A percentile compares a stretch with the other conserved stretches of the same genome.
phyloP scores from a whole-genome alignment of 805 yeast genomes.

The Candida lessepsii region DNA sequence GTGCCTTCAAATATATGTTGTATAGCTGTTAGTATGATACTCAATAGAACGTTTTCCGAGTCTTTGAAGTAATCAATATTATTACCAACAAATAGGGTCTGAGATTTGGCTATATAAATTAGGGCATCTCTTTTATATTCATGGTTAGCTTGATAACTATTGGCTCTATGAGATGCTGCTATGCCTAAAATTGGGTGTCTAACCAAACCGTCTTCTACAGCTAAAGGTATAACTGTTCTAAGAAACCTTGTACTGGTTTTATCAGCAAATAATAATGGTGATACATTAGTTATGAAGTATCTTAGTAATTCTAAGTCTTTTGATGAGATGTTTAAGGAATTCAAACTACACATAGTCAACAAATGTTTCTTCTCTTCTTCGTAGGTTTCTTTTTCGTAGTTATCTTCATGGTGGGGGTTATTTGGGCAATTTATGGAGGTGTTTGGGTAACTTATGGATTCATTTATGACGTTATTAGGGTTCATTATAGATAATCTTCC shows the following conservation, averaged over 20 bases:
- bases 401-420: no score
- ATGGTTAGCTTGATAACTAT: conserved; percentile 1
- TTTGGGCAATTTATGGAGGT: no score
- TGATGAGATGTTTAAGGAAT: conserved; percentile 8
- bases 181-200: conserved; percentile 25
- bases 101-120: conserved; percentile 16
- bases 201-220: conserved; percentile 16
- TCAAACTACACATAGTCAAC: conserved; percentile 11
- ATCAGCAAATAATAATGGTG: conserved; percentile 23
- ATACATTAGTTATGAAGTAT: conserved; percentile 24
- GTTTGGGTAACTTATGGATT: no score
- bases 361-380: conserved; percentile 14
- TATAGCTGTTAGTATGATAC: conserved; percentile 20
- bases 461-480: no score
- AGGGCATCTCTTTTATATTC: conserved; percentile 11
- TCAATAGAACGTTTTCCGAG: conserved; percentile 18
- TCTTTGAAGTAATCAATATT: conserved; percentile 13
- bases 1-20: conserved; percentile 27
- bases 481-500: no score
- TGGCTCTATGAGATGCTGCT: conserved; percentile 24
- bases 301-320: conserved; percentile 15
- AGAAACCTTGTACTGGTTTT: conserved; percentile 22
- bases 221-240: conserved; percentile 22
- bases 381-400: no score
- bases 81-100: conserved; percentile 13